Evolutionary conservation across 164 flowering plant genomes (phyloP), one percentile per base, ranked within the genome.

Genomic region (Taxillus chinensis): DNA sequence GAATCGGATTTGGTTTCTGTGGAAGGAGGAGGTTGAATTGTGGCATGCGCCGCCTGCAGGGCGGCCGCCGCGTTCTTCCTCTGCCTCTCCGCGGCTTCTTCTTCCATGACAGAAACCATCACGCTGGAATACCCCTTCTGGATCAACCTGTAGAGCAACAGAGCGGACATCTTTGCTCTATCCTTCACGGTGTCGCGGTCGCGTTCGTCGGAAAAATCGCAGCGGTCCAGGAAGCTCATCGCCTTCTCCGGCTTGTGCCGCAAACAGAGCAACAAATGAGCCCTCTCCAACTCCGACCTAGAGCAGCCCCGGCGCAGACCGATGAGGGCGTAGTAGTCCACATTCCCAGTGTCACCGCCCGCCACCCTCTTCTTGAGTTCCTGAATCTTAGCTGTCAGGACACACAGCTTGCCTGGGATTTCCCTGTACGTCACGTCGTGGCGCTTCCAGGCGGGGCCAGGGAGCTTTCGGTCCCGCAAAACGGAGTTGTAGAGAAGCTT

Each of bases 301-400:
- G 93, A 77, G 63, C 99, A 95, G 0, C 99, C 99, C 12, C 97
- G 73, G 15, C 90, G 66, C 57, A 95, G 63, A 3, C 97, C 99
- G 17, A 91, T 82, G 73, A 95, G 70, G 1, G 81, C 79, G 48
- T 87, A 74, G 66, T 89, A 87, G 71, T 95, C 99, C 11, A 95
- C 92, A 61, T 86, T 83, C 4, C 80, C 76, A 0, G 78, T 80
- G 55, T 85, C 95, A 1, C 91, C 95, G 0, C 73, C 67, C 39
- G 82, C 96, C n/a, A 89, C 77, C 60, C 87, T 74, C 60, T 79
- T 85, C 63, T 87, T 84, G 74, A 91, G 42, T 61, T 85, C 80
- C 49, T 82, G 86, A 42, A 79, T 85, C 64, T 80, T 87, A 1
- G 73, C 13, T 0, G 88, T 68, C n/a, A 95, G 68, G 1, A 75